Evolutionary conservation across 2,329 filamentous ascomycete species (phyloP).

Genomic region (Alternaria triticimaculans): DNA sequence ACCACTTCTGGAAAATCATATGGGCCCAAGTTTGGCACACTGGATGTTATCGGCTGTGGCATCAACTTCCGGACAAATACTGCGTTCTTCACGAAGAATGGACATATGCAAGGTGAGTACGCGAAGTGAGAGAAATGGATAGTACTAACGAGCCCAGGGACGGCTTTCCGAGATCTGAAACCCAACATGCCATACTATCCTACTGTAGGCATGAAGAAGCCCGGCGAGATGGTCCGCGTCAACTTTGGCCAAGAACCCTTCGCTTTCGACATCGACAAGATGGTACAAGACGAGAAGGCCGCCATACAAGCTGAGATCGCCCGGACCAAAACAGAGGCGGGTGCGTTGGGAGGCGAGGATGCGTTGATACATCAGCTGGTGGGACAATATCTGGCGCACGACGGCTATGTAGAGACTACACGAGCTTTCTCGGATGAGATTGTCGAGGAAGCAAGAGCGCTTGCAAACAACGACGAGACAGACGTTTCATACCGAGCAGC

Average conservation of each 20-base stretch:
- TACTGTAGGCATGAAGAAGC: slow-evolving; percentile 70
- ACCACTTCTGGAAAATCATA: slow-evolving; percentile 64
- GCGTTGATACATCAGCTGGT: slow-evolving; percentile 82
- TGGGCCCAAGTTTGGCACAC: slow-evolving; percentile 64
- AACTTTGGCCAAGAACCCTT: slow-evolving; percentile 78
- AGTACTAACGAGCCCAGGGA: slow-evolving; percentile 58
- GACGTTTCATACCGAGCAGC: slow-evolving; percentile 66
- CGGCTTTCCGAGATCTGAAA: slow-evolving; percentile 71
- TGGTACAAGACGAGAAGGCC: slow-evolving; percentile 62
- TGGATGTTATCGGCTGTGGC: slow-evolving; percentile 69
- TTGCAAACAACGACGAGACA: slow-evolving; percentile 63
- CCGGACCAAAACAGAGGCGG: slow-evolving; percentile 21
- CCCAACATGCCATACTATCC: slow-evolving; percentile 68
- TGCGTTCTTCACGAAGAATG: slow-evolving; percentile 72
- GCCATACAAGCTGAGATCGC: slow-evolving; percentile 45
- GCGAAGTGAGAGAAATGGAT: neutral
- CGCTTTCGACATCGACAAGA: slow-evolving; percentile 86
- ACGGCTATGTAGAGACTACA: slow-evolving; percentile 94
- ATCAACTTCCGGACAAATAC: slow-evolving; percentile 67
- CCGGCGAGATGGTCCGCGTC: slow-evolving; percentile 63
- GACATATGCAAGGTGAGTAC: slow-evolving; percentile 60
- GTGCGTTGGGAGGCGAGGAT: slow-evolving; percentile 66
- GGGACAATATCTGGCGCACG: slow-evolving; percentile 89
- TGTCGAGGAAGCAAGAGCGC: slow-evolving; percentile 71
- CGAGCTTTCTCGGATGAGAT: slow-evolving; percentile 86